phyloP scores from a whole-genome alignment of 192 early-diverging fungal species.

The Gamsiella multidivaricata region DNA sequence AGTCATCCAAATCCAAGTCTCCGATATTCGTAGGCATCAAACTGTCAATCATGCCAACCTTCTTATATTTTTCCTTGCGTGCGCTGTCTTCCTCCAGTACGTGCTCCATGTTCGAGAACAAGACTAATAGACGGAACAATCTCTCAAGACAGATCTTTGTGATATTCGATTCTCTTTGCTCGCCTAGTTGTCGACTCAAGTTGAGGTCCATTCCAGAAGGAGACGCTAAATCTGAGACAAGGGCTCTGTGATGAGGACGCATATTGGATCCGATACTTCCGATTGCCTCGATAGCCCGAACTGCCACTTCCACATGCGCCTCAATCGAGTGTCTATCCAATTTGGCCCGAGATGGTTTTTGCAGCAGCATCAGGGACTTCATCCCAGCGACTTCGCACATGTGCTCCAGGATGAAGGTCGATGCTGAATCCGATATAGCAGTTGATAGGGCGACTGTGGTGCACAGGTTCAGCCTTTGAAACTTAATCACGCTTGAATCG shows the following conservation, averaged over 20 bases:
- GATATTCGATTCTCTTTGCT: background rate
- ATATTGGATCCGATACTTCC: constrained; percentile 26
- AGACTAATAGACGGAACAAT: constrained; percentile 12
- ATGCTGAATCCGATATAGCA: background rate
- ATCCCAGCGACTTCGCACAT: constrained; percentile 25
- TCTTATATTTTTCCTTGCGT: background rate
- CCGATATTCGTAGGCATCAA: constrained; percentile 11
- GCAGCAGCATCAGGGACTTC: background rate
- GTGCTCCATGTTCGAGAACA: constrained; percentile 21
- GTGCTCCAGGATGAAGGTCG: constrained; percentile 22
- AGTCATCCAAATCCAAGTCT: constrained; percentile 16
- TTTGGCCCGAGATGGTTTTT: constrained; percentile 1
- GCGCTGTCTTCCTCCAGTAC: background rate
- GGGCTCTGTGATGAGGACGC: too few species aligned
- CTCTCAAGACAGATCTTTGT: constrained; percentile 17
- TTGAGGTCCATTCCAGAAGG: too few species aligned
- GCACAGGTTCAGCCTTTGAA: constrained; percentile 24
- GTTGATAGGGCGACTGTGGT: constrained; percentile 1
- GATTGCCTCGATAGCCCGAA: constrained; percentile 12
- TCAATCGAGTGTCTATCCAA: constrained; percentile 11
- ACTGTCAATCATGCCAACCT: background rate
- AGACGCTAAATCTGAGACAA: too few species aligned
- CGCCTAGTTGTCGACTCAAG: background rate
- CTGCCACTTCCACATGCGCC: constrained; percentile 11
- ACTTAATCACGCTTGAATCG: constrained; percentile 22